phyloP scores from a whole-genome alignment of 2,329 filamentous ascomycete genomes.

The Cytospora paraplurivora region DNA sequence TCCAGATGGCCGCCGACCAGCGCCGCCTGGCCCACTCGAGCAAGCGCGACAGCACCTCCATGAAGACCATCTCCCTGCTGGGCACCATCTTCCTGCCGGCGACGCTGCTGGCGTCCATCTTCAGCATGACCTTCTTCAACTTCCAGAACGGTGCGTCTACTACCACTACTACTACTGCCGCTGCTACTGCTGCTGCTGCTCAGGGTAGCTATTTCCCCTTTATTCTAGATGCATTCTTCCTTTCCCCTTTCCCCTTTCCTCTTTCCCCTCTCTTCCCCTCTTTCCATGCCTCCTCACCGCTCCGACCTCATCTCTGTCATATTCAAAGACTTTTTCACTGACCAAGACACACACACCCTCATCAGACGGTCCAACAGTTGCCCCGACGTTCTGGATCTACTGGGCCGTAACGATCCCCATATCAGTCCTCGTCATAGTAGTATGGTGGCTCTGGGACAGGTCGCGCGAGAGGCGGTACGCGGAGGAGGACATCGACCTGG shows the following conservation, averaged over 20 bases:
- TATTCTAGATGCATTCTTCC: neutral
- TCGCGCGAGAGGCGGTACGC: conserved; percentile 52
- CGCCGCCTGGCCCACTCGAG: conserved; percentile 60
- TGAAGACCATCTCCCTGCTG: conserved; percentile 66
- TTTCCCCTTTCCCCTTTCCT: neutral
- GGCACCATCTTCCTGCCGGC: conserved; percentile 65
- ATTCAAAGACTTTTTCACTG: neutral
- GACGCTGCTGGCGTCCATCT: conserved; percentile 63
- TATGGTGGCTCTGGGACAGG: conserved; percentile 58
- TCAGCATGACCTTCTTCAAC: conserved; percentile 69
- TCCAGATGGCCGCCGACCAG: conserved; percentile 64
- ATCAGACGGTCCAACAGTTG: conserved; percentile 45
- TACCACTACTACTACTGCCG: conserved; percentile 8
- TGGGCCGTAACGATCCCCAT: conserved; percentile 63
- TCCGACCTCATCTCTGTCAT: no score
- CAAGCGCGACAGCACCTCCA: conserved; percentile 63
- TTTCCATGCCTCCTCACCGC: no score
- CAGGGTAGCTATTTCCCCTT: neutral
- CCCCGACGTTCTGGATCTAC: conserved; percentile 62
- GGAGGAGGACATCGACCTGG: conserved; percentile 53
- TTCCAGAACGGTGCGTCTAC: conserved; percentile 50
- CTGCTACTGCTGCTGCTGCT: conserved; percentile 7
- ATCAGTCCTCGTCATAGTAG: conserved; percentile 55
- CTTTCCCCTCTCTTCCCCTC: neutral
- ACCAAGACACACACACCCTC: conserved; percentile 13